phyloP scores from a whole-genome alignment of 306 rosid species.

The Luffa acutangula region DNA sequence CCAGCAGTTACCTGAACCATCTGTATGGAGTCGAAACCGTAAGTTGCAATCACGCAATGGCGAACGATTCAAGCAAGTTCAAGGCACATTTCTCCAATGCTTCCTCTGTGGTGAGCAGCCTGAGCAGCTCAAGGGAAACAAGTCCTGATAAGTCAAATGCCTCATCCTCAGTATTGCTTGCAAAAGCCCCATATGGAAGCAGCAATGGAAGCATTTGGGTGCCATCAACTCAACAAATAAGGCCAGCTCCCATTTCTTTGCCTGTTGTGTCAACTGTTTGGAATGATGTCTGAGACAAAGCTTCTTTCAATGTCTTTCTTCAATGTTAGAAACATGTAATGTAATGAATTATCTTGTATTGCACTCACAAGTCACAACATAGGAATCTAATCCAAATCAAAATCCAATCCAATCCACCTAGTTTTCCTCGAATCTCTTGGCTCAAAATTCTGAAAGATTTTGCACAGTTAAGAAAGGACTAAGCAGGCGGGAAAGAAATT shows the following conservation, averaged over 20 bases:
- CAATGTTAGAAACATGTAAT: constrained; percentile 6
- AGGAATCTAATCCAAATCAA: not conserved
- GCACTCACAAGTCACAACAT: not conserved
- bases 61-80: constrained; percentile 29
- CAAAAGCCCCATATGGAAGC: constrained; percentile 29
- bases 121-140: constrained; percentile 70
- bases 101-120: constrained; percentile 69
- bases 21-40: constrained; percentile 45
- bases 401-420: not conserved
- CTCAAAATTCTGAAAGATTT: not conserved
- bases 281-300: constrained; percentile 47
- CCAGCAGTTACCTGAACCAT: constrained; percentile 28
- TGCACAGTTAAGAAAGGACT: not conserved
- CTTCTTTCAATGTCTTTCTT: not conserved
- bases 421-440: not conserved
- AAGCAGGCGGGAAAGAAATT: not conserved
- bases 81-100: constrained; percentile 59
- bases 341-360: constrained; percentile 4
- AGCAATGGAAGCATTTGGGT: constrained; percentile 53
- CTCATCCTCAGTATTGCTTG: constrained; percentile 27
- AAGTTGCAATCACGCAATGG: constrained; percentile 19
- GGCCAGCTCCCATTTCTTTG: constrained; percentile 58
- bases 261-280: constrained; percentile 84
- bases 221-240: constrained; percentile 55
- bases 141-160: constrained; percentile 64